These are phyloP conservation scores for Metarhizium album DNA, from an alignment of 2,329 filamentous ascomycete genomes.

Conservation along the genomic window DNA sequence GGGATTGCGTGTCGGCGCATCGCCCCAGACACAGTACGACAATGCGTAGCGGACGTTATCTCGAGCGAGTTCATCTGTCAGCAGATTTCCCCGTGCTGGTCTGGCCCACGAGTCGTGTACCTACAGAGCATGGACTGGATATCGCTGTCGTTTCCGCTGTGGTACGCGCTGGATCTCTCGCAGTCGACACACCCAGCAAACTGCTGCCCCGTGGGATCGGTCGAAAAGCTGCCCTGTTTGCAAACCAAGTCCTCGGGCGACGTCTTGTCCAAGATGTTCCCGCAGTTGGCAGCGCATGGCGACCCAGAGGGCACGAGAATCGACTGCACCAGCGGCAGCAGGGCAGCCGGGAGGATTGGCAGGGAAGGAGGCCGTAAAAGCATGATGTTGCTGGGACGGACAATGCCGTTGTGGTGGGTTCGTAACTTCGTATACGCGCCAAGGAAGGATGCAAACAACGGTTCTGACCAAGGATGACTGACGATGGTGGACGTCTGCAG, in stretches of 20 bases:
- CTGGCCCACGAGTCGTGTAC: slow-evolving; percentile 15
- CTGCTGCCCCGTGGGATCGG: slow-evolving; percentile 31
- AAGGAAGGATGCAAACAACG: background rate
- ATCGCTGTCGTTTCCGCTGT: slow-evolving; percentile 36
- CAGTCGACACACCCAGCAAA: slow-evolving; percentile 42
- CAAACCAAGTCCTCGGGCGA: slow-evolving; percentile 38
- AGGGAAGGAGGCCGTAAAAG: slow-evolving; percentile 11
- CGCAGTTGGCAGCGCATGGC: slow-evolving; percentile 39
- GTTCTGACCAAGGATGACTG: background rate
- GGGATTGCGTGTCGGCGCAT: slow-evolving; percentile 27
- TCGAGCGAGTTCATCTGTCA: slow-evolving; percentile 16
- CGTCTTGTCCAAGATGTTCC: slow-evolving; percentile 40
- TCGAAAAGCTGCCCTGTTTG: slow-evolving; percentile 27
- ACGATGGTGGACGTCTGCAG: background rate
- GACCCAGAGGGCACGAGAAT: slow-evolving; percentile 37
- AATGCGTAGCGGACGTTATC: slow-evolving; percentile 48
- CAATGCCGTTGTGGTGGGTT: background rate
- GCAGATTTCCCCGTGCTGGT: background rate
- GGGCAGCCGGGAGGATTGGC: slow-evolving; percentile 5
- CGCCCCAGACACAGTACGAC: slow-evolving; percentile 44
- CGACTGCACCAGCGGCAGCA: slow-evolving; percentile 14
- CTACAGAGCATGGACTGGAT: slow-evolving; percentile 44
- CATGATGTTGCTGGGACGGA: slow-evolving; percentile 5
- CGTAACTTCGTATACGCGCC: background rate
- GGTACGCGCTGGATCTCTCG: slow-evolving; percentile 39